A percentile compares a stretch with the other conserved stretches of the same genome.
Evolutionary conservation across 352 stramenopile species (phyloP).

Genomic region (Phytopythium oedochilum): DNA sequence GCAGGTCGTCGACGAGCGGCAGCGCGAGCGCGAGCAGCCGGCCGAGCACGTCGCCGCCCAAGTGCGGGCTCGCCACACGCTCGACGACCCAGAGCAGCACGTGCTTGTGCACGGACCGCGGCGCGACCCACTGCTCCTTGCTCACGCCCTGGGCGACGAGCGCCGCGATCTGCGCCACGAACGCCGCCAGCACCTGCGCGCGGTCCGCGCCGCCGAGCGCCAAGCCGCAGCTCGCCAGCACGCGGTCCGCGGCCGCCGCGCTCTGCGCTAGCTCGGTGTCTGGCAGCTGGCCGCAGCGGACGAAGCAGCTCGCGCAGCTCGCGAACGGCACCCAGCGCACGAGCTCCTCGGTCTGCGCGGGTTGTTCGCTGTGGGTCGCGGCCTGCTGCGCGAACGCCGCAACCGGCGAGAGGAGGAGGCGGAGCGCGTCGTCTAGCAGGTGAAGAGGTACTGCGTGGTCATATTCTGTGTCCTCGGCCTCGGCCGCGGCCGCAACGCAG

Average conservation of each 20-base stretch:
- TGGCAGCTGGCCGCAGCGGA: constrained; percentile 19
- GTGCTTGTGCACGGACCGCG: constrained; percentile 40
- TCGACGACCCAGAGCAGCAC: constrained; percentile 48
- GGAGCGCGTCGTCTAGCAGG: constrained; percentile 21
- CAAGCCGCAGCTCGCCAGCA: constrained; percentile 16
- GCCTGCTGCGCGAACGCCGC: constrained; percentile 11
- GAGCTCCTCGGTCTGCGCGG: constrained; percentile 12
- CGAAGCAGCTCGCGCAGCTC: constrained; percentile 27
- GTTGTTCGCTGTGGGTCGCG: not conserved
- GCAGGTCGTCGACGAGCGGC: constrained; percentile 73
- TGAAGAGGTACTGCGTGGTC: constrained; percentile 10
- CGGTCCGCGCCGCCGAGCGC: constrained; percentile 8
- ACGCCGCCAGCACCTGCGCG: constrained; percentile 20
- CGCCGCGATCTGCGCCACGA: constrained; percentile 30
- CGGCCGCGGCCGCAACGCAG: constrained; percentile 8
- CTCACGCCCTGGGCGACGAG: constrained; percentile 43
- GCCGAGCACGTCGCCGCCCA: constrained; percentile 67
- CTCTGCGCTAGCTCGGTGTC: constrained; percentile 19
- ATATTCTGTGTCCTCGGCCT: no score
- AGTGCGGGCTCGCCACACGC: constrained; percentile 50
- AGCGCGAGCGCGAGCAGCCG: constrained; percentile 74
- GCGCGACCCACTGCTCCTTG: constrained; percentile 66
- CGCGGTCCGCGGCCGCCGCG: constrained; percentile 11
- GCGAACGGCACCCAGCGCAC: constrained; percentile 35
- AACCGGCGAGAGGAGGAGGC: constrained; percentile 22